Evolutionary conservation across 1,284 basidiomycete species (phyloP), one percentile per base, ranked within the genome.

Genomic region (Tilletia setariae): DNA sequence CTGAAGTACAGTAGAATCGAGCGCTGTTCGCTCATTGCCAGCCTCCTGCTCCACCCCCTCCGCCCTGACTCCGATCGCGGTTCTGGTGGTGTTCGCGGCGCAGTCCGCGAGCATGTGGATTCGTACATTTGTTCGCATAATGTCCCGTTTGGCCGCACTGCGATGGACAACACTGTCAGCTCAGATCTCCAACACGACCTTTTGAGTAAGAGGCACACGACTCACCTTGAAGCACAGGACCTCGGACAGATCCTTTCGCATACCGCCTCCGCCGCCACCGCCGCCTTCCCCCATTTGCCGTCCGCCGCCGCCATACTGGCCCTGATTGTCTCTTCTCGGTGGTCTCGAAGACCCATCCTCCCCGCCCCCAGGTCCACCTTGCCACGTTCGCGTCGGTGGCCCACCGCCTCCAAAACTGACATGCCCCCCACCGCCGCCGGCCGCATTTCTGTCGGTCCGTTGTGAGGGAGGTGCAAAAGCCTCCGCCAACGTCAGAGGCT

Each of bases 121-220:
- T 76, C 13, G 76, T 73, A 65, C 80, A 82, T 65, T 68, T 69
- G 70, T 81, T 82, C 42, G 80, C 80, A 73, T 79, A 82, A 65
- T 82, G 79, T 19, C 79, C 79, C 28, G 70, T 70, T 35, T 80
- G 78, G 23, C 79, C 78, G 51, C 79, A 80, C 69, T 67, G 56
- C 28, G n/a, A 32, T n/a, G 30, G 28, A 6, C 21, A 9, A 43
- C 8, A 21, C 32, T 42, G 47, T 49, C 47, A 49, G 47, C 47
- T n/a, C 35, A 11, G 35, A 19, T n/a, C 16, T n/a, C n/a, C n/a
- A n/a, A 25, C 19, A 11, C 47, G 47, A 49, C n/a, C 47, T 15
- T 49, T 49, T n/a, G 0, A 19, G 53, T 6, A 28, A n/a, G 49
- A 13, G 7, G 40, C n/a, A n/a, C n/a, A 42, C 47, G 11, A 47